Evolutionary conservation across 2,329 filamentous ascomycete species (phyloP), one percentile per base, ranked within the genome.

Genomic region (Metarhizium brunneum): DNA sequence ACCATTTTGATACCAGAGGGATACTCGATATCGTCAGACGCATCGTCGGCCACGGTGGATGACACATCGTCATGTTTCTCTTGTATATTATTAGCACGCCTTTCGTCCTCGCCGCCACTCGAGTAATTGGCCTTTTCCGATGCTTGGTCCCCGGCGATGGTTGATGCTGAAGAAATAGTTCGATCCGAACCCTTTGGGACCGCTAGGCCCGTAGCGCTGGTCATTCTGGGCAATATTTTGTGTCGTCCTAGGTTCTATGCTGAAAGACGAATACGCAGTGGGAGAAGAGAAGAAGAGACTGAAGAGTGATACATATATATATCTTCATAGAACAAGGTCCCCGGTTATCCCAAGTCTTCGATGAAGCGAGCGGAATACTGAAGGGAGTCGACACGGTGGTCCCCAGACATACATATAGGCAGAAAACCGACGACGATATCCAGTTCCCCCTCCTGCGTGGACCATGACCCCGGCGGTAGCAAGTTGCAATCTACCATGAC

Each of bases 1-100:
- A 65, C 57, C 56, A 77, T 66, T 56, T 68, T 68, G 55, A 68
- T 55, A 10, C 73, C 74, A 6, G 64, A 59, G 2, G 73, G 74
- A 54, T 76, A 76, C 8, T 72, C 71, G 53, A 62, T 62, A 11
- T 69, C 65, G 20, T 61, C 58, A n/a, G 56, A 20, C 18, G 61
- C 61, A n/a, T 60, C 59, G 25, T 58, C 54, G 7, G 50, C 36
- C 6, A 50, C 54, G 8, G 50, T 20, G 6, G 52, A 45, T 11
- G 47, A 49, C 6, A 47, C 45, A 2, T 56, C 53, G 4, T 57
- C 56, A 18, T 60, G 55, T 6, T 59, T 62, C 10, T 53, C 50
- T 30, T 55, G 25, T 25, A 25, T 3, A 25, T 25, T 25, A 25
- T 4, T 25, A 4, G 25, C 25, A 35, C 10, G 18, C 16, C 40